Conservation (phyloP, 331 rosid species). For the Prunus yedoensis region DNA sequence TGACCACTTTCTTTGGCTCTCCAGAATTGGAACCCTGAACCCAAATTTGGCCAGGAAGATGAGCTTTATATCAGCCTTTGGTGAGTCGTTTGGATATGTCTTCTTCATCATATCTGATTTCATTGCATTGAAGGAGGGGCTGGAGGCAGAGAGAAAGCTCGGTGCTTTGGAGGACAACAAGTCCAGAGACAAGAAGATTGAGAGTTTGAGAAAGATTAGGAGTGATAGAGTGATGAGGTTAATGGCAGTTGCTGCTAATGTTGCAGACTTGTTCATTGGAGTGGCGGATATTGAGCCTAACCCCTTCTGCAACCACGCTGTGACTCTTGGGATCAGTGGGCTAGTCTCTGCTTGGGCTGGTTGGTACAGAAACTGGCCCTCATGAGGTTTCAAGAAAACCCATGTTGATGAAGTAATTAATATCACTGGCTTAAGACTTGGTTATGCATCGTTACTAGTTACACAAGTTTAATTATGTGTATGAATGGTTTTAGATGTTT, state of each 20-base stretch:
- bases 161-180: slow-evolving; percentile 14
- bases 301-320: slow-evolving; percentile 77
- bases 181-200: slow-evolving; percentile 24
- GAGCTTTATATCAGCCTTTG: slow-evolving; percentile 87
- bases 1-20: slow-evolving; percentile 89
- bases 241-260: slow-evolving; percentile 88
- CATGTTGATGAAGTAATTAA: no score
- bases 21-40: slow-evolving; percentile 78
- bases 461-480: no score
- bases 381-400: slow-evolving; percentile 21
- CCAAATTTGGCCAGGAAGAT: slow-evolving; percentile 49
- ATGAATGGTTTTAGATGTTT: no score
- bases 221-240: slow-evolving; percentile 77
- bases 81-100: slow-evolving; percentile 87
- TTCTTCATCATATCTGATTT: slow-evolving; percentile 77
- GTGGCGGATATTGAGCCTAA: slow-evolving; percentile 92
- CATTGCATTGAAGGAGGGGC: slow-evolving; percentile 55
- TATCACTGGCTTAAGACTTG: no score
- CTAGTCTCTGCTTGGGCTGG: slow-evolving; percentile 99
- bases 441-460: no score
- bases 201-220: slow-evolving; percentile 45
- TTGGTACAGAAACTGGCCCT: slow-evolving; percentile 98
- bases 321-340: slow-evolving; percentile 90
- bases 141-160: slow-evolving; percentile 54
- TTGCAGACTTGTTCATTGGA: slow-evolving; percentile 84